phyloP scores from a whole-genome alignment of 768 basidiomycete species.

The Neoboletus magnificus region DNA sequence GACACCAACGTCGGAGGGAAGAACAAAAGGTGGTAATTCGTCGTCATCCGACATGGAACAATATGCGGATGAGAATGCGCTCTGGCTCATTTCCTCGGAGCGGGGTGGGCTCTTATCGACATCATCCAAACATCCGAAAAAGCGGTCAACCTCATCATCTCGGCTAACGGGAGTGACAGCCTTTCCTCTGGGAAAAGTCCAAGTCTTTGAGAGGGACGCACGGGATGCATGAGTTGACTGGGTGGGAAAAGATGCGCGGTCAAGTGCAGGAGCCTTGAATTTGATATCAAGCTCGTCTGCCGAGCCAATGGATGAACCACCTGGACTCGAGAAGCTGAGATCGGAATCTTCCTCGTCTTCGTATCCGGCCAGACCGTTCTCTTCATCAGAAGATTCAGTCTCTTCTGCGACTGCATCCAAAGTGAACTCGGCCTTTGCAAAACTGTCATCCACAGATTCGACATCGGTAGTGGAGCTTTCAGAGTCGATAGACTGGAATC shows the following conservation, averaged over 20 bases:
- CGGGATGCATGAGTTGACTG: slow-evolving; percentile 29
- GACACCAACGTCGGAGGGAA: slow-evolving; percentile 46
- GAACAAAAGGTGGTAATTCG: slow-evolving; percentile 45
- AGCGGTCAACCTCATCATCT: slow-evolving; percentile 61
- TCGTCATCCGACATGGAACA: slow-evolving; percentile 47
- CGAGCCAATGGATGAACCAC: slow-evolving; percentile 54
- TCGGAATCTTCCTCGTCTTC: slow-evolving; percentile 69
- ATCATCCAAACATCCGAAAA: slow-evolving; percentile 69
- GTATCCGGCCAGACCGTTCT: slow-evolving; percentile 59
- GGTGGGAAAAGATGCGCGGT: slow-evolving; percentile 9
- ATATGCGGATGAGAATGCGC: slow-evolving; percentile 54
- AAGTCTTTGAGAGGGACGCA: slow-evolving; percentile 58
- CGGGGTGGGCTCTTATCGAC: slow-evolving; percentile 48
- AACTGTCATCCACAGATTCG: slow-evolving; percentile 50
- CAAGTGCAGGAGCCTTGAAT: slow-evolving; percentile 2
- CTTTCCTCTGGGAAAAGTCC: slow-evolving; percentile 58
- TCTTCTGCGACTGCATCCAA: slow-evolving; percentile 62
- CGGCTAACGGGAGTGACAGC: slow-evolving; percentile 16
- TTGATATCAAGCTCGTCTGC: slow-evolving; percentile 41
- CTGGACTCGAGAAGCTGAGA: slow-evolving; percentile 40
- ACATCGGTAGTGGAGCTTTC: slow-evolving; percentile 65
- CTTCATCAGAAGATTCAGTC: slow-evolving; percentile 40
- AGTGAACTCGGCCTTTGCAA: slow-evolving; percentile 41
- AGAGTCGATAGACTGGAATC: slow-evolving; percentile 61
- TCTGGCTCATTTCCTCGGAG: slow-evolving; percentile 54